Evolutionary conservation across 805 yeast species (phyloP).

Genomic region (Candida ipomoeae): DNA sequence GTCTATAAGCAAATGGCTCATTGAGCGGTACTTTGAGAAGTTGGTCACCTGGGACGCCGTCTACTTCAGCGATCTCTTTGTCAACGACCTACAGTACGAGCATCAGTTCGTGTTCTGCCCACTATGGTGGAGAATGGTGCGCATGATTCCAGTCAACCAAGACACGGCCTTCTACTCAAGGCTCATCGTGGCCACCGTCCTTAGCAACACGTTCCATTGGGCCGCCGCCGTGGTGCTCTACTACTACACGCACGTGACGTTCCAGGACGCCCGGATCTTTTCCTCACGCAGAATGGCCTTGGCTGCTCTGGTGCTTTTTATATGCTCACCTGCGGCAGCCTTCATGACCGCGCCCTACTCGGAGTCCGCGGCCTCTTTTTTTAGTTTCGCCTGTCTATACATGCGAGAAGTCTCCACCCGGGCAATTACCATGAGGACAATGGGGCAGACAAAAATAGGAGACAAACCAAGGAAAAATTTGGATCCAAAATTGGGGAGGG

Average conservation of each 20-base stretch:
- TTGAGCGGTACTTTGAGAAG: slow-evolving; percentile 38
- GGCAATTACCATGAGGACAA: background rate
- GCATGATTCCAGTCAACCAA: slow-evolving; percentile 8
- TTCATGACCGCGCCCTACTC: slow-evolving; percentile 72
- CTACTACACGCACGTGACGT: slow-evolving; percentile 37
- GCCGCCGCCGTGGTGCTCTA: slow-evolving; percentile 47
- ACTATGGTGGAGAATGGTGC: slow-evolving; percentile 60
- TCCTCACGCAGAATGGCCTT: slow-evolving; percentile 19
- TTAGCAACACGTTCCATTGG: slow-evolving; percentile 53
- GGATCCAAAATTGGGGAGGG: too few relatives aligned
- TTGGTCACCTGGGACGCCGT: slow-evolving; percentile 84
- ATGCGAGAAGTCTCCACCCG: slow-evolving; percentile 39
- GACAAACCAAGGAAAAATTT: too few relatives aligned
- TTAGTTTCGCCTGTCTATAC: slow-evolving; percentile 54
- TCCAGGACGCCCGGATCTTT: slow-evolving; percentile 19
- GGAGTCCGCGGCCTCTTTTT: slow-evolving; percentile 65
- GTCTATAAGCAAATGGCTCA: background rate
- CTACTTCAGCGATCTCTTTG: slow-evolving; percentile 59
- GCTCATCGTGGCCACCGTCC: slow-evolving; percentile 29
- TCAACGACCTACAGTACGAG: slow-evolving; percentile 56
- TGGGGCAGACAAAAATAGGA: too few relatives aligned
- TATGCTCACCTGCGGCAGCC: slow-evolving; percentile 75
- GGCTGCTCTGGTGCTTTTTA: slow-evolving; percentile 37
- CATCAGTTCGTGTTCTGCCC: slow-evolving; percentile 90
- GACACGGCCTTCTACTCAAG: slow-evolving; percentile 11